Conservation (phyloP, 2,329 filamentous ascomycete species). For the Penicillium sp. region DNA sequence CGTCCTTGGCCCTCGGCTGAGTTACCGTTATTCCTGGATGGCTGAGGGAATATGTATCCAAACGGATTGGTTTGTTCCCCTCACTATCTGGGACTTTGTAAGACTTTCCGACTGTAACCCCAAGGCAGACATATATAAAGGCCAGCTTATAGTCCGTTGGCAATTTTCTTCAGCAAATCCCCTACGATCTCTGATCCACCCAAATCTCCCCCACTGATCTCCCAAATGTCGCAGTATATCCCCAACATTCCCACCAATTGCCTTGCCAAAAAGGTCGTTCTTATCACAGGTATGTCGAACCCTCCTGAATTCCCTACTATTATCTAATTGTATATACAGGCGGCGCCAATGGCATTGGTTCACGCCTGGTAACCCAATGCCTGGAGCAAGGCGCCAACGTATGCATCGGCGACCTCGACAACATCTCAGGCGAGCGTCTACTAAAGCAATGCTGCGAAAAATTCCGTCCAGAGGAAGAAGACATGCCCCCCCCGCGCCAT, state of each 20-base stretch:
- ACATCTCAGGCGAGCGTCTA: conserved; percentile 33
- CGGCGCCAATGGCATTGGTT: conserved; percentile 48
- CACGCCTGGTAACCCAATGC: conserved; percentile 41
- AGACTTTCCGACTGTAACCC: neutral
- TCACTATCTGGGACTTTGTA: neutral
- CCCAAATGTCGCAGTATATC: conserved; percentile 21
- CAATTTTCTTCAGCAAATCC: neutral
- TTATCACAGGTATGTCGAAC: conserved; percentile 20
- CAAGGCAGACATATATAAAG: neutral
- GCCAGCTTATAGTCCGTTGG: neutral
- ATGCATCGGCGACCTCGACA: conserved; percentile 46
- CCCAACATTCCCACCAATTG: conserved; percentile 17
- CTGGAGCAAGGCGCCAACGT: conserved; percentile 42
- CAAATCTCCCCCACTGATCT: conserved; percentile 1
- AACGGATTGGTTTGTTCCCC: neutral
- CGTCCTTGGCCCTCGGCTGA: neutral
- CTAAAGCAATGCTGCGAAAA: conserved; percentile 15
- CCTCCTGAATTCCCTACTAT: neutral
- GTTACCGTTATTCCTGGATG: neutral
- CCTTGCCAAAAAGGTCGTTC: conserved; percentile 19
- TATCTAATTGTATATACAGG: conserved; percentile 23
- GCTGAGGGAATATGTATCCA: neutral
- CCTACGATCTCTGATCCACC: conserved; percentile 2
- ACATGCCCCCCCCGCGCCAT: conserved; percentile 22
- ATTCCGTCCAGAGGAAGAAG: conserved; percentile 16